Base-by-base conservation (phyloP, 2,329 filamentous ascomycete genomes). In the Sporothrix pseudoabietina region DNA sequence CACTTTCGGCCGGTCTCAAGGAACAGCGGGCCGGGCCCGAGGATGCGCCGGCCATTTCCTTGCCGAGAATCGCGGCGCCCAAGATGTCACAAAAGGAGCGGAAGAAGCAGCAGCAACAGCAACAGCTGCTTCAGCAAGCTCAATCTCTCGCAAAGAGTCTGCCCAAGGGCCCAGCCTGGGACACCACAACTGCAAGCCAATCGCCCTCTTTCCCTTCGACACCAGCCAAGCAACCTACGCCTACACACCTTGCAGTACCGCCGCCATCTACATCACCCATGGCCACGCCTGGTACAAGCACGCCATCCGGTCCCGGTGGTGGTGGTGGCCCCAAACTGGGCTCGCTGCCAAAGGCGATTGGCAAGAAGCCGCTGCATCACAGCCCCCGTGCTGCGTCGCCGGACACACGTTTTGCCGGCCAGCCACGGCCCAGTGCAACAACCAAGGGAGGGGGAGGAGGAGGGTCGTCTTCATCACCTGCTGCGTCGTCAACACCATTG, bases 61-160 rank as follows among this genome's bases (percentile, higher is more conserved):
- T 72, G 2, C 69, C 77, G 69, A 85, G 83, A 76, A 71, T 78
- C 54, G 78, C 83, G 0, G 82, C 83, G 19, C 79, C 82, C 0
- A 97, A 93, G 79, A 82, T 97, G 77, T 97, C 94, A 0, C 96
- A 98, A 78, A 97, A 96, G 79, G 94, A 98, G 80, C 90, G 94
- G 30, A 98, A 97, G 83, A 92, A 89, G 79, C 89, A 94, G 78
- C 86, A 89, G 75, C 89, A 92, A 78, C 83, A 76, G 80, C 83
- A 32, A 41, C 76, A 77, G 54, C 88, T 94, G 76, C 88, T 94
- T 76, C 88, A 89, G 74, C 89, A 92, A 78, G 82, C 32, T 82
- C 83, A 49, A 82, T 82, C 81, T 44, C 81, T 83, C 8, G 81
- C 82, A 74, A 80, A 82, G 44, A 71, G 22, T 30, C n/a, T 68